Conservation (phyloP, 1,284 basidiomycete species). For the Hemileccinum hortonii region DNA sequence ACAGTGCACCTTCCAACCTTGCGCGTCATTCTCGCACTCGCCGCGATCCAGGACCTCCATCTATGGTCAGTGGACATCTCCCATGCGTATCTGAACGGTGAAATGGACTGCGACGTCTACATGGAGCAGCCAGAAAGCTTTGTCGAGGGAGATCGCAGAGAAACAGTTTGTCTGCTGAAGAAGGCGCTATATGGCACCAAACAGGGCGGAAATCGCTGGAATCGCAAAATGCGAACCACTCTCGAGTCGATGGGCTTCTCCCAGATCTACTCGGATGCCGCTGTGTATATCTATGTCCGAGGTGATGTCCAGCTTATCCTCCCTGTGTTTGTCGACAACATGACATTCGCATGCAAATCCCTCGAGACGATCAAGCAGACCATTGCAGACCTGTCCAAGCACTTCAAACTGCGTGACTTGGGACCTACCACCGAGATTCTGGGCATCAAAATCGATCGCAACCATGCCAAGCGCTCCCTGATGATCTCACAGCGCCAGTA, state of each 20-base stretch:
- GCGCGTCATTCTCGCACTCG: not conserved
- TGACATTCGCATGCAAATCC: too few relatives aligned
- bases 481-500: not conserved
- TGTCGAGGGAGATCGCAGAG: too few relatives aligned
- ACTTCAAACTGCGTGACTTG: conserved; percentile 39
- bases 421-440: conserved; percentile 35
- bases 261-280: too few relatives aligned
- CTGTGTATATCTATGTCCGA: too few relatives aligned
- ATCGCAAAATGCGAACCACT: too few relatives aligned
- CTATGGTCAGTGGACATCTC: not conserved
- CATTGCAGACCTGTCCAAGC: conserved; percentile 23
- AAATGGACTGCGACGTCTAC: not conserved
- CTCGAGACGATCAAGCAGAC: conserved; percentile 13
- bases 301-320: too few relatives aligned
- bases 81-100: not conserved
- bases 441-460: conserved; percentile 33
- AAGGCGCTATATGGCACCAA: conserved; percentile 37
- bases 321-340: too few relatives aligned
- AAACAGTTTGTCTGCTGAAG: too few relatives aligned
- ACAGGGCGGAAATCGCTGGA: conserved; percentile 25
- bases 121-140: too few relatives aligned
- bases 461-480: not conserved
- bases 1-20: not conserved
- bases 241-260: too few relatives aligned
- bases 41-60: not conserved